Conservation (phyloP, 148 eudicot species). For the Persicaria maculosa region DNA sequence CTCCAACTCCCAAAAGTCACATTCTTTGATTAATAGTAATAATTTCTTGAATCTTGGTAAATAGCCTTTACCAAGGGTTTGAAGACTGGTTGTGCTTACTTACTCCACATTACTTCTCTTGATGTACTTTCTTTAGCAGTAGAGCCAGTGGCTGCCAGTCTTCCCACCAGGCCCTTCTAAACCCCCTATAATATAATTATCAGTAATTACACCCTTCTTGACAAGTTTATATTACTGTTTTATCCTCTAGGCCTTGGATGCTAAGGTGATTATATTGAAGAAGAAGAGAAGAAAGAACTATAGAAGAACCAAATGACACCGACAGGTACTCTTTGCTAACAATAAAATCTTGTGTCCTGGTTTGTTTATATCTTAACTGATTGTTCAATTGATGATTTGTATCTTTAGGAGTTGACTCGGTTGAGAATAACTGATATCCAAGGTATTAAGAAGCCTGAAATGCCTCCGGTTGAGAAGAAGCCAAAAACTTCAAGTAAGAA, state of each 20-base stretch:
- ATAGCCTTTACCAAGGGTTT: too few relatives aligned
- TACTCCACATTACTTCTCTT: too few relatives aligned
- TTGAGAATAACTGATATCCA: conserved; percentile 78
- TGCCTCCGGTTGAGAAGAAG: conserved; percentile 25
- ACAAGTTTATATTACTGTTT: not conserved
- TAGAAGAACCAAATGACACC: conserved; percentile 81
- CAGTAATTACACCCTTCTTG: not conserved
- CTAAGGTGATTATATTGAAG: conserved; percentile 92
- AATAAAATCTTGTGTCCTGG: not conserved
- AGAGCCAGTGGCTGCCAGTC: too few relatives aligned
- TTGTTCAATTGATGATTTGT: conserved; percentile 11
- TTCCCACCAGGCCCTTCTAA: too few relatives aligned
- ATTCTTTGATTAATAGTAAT: too few relatives aligned
- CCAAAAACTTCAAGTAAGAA: conserved; percentile 31
- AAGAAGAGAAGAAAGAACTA: conserved; percentile 97
- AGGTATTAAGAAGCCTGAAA: conserved; percentile 76
- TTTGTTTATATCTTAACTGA: not conserved
- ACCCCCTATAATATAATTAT: too few relatives aligned
- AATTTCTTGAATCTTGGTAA: too few relatives aligned
- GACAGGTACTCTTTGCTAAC: conserved; percentile 51
- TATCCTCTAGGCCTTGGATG: conserved; percentile 73
- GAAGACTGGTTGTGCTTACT: too few relatives aligned
- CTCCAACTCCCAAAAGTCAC: too few relatives aligned
- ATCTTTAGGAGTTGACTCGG: conserved; percentile 72
- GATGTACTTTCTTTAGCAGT: too few relatives aligned